These are phyloP conservation scores for Amylocarpus encephaloides DNA, from an alignment of 2,329 filamentous ascomycete genomes.

Conservation along the genomic window DNA sequence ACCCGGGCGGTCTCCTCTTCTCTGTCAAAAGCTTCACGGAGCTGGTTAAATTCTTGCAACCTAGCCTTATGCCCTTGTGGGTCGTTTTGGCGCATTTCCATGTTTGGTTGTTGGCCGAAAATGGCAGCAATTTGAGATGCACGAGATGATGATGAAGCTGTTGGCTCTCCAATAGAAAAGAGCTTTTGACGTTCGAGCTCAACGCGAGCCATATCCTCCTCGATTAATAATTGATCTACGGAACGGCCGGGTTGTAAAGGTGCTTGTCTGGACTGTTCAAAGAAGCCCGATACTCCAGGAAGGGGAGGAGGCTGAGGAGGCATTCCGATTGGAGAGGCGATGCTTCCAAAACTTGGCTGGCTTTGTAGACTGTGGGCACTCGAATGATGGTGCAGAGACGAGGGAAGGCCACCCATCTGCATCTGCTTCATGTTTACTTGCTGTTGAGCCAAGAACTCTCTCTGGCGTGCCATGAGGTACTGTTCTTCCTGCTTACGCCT, in stretches of 20 bases:
- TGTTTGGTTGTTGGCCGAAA: slow-evolving; percentile 24
- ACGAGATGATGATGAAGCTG: slow-evolving; percentile 21
- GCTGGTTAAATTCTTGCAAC: slow-evolving; percentile 74
- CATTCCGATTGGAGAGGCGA: slow-evolving; percentile 71
- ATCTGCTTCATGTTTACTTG: slow-evolving; percentile 72
- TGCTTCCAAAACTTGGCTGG: slow-evolving; percentile 93
- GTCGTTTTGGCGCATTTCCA: slow-evolving; percentile 55
- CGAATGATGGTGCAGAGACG: slow-evolving; percentile 78
- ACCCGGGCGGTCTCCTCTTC: slow-evolving; percentile 31
- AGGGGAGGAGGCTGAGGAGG: slow-evolving; percentile 45
- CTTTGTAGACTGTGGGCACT: slow-evolving; percentile 95
- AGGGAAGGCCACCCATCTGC: slow-evolving; percentile 48
- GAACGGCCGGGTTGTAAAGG: slow-evolving; percentile 38
- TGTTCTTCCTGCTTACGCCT: slow-evolving; percentile 97
- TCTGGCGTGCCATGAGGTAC: slow-evolving; percentile 91
- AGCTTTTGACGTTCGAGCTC: slow-evolving; percentile 38
- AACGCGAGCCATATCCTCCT: slow-evolving; percentile 70
- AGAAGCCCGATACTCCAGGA: slow-evolving; percentile 54
- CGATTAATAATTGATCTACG: slow-evolving; percentile 50
- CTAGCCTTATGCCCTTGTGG: slow-evolving; percentile 54
- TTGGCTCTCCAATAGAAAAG: slow-evolving; percentile 13
- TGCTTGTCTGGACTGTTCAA: slow-evolving; percentile 50
- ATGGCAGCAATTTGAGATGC: slow-evolving; percentile 27
- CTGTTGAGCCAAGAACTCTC: slow-evolving; percentile 85
- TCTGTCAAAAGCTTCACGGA: slow-evolving; percentile 67